Percentiles rank a stretch among this genome's conserved stretches.
phyloP scores from a whole-genome alignment of 306 rosid species.

The Prunus mume region DNA sequence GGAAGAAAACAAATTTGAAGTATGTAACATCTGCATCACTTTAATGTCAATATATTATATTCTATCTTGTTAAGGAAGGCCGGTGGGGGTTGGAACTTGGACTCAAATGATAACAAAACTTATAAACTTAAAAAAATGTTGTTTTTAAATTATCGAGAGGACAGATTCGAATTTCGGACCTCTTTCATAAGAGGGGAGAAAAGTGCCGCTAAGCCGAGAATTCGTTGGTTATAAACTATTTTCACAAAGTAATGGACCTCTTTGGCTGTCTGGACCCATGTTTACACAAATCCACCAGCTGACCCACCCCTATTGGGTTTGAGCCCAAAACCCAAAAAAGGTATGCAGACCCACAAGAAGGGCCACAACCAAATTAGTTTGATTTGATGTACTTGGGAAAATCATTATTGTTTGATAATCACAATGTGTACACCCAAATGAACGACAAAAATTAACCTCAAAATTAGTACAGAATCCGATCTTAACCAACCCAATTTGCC shows the following conservation, averaged over 20 bases:
- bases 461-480: not conserved
- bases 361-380: not conserved
- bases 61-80: not conserved
- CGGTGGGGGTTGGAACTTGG: not conserved
- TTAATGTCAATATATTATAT: too few species aligned
- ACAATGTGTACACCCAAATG: not conserved
- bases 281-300: too few species aligned
- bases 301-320: not conserved
- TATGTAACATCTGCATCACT: too few species aligned
- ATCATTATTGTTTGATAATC: not conserved
- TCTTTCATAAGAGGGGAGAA: not conserved
- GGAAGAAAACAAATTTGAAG: too few species aligned
- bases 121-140: too few species aligned
- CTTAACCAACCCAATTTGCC: not conserved
- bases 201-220: too few species aligned
- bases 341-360: not conserved
- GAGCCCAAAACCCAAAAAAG: not conserved
- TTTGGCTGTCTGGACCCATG: not conserved
- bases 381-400: not conserved
- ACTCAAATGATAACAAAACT: not conserved
- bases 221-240: not conserved
- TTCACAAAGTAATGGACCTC: not conserved
- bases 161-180: too few species aligned
- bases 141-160: too few species aligned
- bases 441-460: not conserved